Base-by-base conservation (phyloP, 192 early-diverging fungal genomes). In the Hyaloraphidium curvatum region DNA sequence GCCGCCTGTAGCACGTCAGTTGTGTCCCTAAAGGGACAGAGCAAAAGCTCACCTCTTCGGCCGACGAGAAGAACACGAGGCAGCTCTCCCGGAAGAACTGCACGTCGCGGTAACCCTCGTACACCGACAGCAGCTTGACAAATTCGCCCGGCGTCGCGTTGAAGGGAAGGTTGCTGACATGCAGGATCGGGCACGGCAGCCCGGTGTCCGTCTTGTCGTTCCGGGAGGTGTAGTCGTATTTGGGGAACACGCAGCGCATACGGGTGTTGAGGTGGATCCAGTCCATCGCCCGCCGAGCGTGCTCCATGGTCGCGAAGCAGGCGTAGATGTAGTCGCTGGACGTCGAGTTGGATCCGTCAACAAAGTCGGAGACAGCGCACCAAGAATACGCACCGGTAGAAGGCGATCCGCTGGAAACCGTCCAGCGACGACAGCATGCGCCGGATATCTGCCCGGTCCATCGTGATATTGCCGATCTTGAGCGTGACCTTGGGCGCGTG, bases 11-110 rank as follows among this genome's bases (percentile, higher is more conserved):
- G 11, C 35, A 13, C 11, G 17, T 37, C 35, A 17, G 17, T 37
- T 37, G 17, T 17, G 35, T 17, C 17, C 35, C 35, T 37, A 37
- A 17, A 37, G 17, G 35, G 17, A n/a, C n/a, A n/a, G n/a, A n/a
- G n/a, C n/a, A 25, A n/a, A 21, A 14, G 28, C 51, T 55, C 16
- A 53, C 39, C 28, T 55, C 51, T 2, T 29, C 1, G 3, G 28
- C 54, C 22, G 39, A 33, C 19, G 39, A 27, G 28, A 55, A 55
- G 28, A 52, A 53, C 17, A 55, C 54, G 11, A 55, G 26, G 17
- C 54, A 55, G 22, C 54, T 55, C 28, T 55, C 54, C 35, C 51
- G 28, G 28, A 40, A 55, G n/a, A 55, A 54, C 51, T 55, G 54
- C 19, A 39, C 35, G n/a, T 55, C 51, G 27, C 51, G 30, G 7